Conservation (phyloP, 108 stramenopile genomes). For the Cyclotella choctawhatcheeana region DNA sequence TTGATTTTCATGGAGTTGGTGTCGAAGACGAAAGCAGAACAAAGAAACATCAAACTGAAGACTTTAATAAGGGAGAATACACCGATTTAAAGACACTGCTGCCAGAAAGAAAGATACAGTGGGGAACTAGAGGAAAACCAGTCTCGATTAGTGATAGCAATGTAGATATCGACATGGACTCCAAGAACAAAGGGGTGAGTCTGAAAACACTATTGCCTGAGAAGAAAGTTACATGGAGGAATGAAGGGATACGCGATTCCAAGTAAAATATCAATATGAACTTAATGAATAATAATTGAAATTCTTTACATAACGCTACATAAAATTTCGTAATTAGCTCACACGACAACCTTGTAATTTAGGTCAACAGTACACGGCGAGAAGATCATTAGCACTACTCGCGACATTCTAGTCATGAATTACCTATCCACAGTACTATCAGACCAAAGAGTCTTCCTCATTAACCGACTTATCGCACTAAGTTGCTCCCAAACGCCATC, state of each 20-base stretch:
- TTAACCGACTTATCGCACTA: constrained; percentile 55
- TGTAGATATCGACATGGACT: background rate
- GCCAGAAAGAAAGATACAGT: constrained; percentile 20
- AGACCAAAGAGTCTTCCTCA: constrained; percentile 24
- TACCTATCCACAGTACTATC: background rate
- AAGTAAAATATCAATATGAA: no score
- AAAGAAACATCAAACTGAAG: no score
- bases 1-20: constrained; percentile 41
- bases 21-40: constrained; percentile 38
- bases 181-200: background rate
- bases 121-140: constrained; percentile 7
- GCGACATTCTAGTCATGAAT: background rate
- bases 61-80: no score
- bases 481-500: constrained; percentile 86
- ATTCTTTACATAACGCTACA: background rate
- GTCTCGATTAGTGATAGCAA: background rate
- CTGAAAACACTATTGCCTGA: constrained; percentile 32
- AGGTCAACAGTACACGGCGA: no score
- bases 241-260: background rate
- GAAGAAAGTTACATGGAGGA: constrained; percentile 17
- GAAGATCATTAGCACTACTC: no score
- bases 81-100: constrained; percentile 26
- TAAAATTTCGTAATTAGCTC: no score
- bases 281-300: no score
- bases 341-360: no score